These are phyloP conservation scores for Ascochyta pisi DNA, from an alignment of 2,329 filamentous ascomycete genomes.

Conservation along the genomic window DNA sequence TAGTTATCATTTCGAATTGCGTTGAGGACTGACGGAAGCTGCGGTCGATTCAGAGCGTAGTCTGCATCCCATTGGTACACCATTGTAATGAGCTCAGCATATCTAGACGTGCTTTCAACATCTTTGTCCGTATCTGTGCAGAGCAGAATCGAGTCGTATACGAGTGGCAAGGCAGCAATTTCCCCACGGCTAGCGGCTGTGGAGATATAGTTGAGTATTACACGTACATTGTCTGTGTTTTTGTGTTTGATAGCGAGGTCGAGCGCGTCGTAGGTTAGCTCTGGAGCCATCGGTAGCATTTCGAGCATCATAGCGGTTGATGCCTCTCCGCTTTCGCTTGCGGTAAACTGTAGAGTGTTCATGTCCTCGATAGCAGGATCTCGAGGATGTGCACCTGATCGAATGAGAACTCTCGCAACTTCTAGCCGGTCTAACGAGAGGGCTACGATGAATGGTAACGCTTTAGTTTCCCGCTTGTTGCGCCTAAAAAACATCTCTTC, in stretches of 20 bases:
- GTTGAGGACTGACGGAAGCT: conserved; percentile 23
- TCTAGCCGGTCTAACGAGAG: conserved; percentile 21
- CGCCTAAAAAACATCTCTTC: conserved; percentile 26
- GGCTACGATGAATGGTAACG: conserved; percentile 24
- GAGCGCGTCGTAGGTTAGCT: conserved; percentile 27
- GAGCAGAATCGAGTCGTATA: conserved; percentile 24
- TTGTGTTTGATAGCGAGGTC: conserved; percentile 23
- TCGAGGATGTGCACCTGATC: conserved; percentile 25
- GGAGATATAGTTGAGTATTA: conserved; percentile 25
- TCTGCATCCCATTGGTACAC: conserved; percentile 25
- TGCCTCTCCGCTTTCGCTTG: conserved; percentile 20
- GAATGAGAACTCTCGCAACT: conserved; percentile 21
- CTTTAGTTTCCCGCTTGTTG: conserved; percentile 25
- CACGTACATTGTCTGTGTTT: conserved; percentile 22
- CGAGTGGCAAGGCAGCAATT: conserved; percentile 23
- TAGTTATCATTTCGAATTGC: conserved; percentile 30
- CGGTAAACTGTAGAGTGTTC: conserved; percentile 26
- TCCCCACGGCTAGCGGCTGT: conserved; percentile 21
- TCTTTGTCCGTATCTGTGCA: conserved; percentile 16
- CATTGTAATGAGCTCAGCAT: conserved; percentile 24
- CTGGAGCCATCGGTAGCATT: conserved; percentile 23
- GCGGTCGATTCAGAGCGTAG: conserved; percentile 19
- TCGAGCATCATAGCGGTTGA: conserved; percentile 23
- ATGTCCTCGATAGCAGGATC: conserved; percentile 27
- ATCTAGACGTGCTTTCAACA: conserved; percentile 9